Conservation (phyloP, 1,284 basidiomycete genomes). For the Naganishia sp. region DNA sequence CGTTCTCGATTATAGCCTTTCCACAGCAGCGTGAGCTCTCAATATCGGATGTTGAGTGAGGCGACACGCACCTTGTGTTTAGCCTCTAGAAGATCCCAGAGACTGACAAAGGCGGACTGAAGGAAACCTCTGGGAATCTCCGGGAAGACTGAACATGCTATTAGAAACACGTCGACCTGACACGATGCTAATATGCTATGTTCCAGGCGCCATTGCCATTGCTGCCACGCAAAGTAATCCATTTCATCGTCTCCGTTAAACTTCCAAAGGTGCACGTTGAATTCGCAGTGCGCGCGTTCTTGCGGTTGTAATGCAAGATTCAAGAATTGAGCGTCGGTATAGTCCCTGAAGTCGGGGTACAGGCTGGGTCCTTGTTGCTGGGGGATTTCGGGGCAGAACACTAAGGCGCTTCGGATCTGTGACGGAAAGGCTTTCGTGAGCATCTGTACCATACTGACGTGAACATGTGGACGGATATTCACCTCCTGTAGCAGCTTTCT, state of each 20-base stretch:
- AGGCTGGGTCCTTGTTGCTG: slow-evolving; percentile 2
- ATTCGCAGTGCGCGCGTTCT: slow-evolving; percentile 20
- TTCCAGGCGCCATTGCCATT: slow-evolving; percentile 25
- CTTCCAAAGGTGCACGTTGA: slow-evolving; percentile 12
- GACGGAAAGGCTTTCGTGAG: background rate
- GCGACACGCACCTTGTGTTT: slow-evolving; percentile 8
- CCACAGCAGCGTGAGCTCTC: background rate
- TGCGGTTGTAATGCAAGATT: slow-evolving; percentile 25
- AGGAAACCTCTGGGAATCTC: slow-evolving; percentile 24
- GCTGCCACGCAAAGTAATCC: slow-evolving; percentile 25
- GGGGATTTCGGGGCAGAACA: slow-evolving; percentile 26
- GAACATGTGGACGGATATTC: too few species aligned
- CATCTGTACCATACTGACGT: background rate
- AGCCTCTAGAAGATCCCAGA: slow-evolving; percentile 22
- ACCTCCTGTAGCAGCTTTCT: background rate
- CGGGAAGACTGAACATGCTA: slow-evolving; percentile 24
- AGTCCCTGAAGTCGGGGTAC: slow-evolving; percentile 32
- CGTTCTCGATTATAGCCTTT: slow-evolving; percentile 1
- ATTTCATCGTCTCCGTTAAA: slow-evolving; percentile 10
- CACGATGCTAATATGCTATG: slow-evolving; percentile 27
- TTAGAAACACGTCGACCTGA: slow-evolving; percentile 29
- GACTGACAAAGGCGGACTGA: slow-evolving; percentile 26
- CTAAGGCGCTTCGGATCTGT: slow-evolving; percentile 12
- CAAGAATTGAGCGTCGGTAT: slow-evolving; percentile 32
- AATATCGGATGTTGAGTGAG: background rate